phyloP scores from a whole-genome alignment of 441 rosid species.

The Pelargonium citronellum region DNA sequence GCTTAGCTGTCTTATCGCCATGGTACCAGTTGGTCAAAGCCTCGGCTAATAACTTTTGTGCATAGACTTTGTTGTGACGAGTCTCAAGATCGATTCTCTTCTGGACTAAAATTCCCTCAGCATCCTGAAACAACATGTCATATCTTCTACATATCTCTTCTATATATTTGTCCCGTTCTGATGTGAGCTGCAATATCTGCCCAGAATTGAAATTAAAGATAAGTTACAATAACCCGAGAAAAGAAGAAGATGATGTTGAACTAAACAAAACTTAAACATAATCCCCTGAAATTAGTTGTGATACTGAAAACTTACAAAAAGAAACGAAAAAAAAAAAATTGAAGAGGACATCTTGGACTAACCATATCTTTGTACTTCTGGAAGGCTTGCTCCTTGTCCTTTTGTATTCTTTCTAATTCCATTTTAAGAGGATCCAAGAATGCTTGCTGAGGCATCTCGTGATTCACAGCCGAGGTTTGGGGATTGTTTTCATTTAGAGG shows the following conservation, averaged over 20 bases:
- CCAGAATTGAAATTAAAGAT: neutral
- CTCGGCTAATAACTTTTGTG: slow-evolving; percentile 19
- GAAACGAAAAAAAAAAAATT: too few relatives aligned
- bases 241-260: neutral
- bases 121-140: slow-evolving; percentile 20
- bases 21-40: neutral
- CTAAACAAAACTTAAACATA: neutral
- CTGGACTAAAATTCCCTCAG: slow-evolving; percentile 16
- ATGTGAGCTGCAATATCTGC: slow-evolving; percentile 22
- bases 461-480: neutral
- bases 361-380: slow-evolving; percentile 23
- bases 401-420: slow-evolving; percentile 21
- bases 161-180: slow-evolving; percentile 18
- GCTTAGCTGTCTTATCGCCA: neutral
- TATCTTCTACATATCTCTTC: slow-evolving; percentile 23
- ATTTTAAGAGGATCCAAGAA: slow-evolving; percentile 17
- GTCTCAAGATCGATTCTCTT: slow-evolving; percentile 12
- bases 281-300: neutral
- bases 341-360: slow-evolving; percentile 5
- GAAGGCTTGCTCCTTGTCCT: slow-evolving; percentile 13
- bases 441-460: slow-evolving; percentile 15
- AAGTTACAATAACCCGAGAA: neutral
- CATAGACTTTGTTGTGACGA: slow-evolving; percentile 10
- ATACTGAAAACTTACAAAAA: neutral
- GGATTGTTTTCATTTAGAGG: neutral